Evolutionary conservation across 2,329 filamentous ascomycete genomes (phyloP), one percentile per base, ranked within the genome.

Genomic region (Fusarium sp.): DNA sequence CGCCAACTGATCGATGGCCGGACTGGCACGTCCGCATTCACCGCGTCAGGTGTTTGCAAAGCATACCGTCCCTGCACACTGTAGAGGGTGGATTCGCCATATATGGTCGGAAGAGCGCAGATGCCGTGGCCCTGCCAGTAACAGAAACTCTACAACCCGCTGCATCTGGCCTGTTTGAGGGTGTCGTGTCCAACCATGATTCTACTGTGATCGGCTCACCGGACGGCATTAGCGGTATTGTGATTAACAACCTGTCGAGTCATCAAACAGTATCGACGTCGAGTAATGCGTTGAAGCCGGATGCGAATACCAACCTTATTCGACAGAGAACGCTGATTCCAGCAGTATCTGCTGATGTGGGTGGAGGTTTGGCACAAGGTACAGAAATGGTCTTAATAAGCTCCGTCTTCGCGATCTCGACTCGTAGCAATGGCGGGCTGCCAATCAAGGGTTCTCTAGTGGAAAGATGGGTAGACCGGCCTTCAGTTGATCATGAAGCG

Each of bases 11-110:
- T n/a, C 60, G 72, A 8, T 80, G 78, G 78, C 78, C 78, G 1
- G 78, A 80, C 18, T 80, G 78, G 78, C 77, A 80, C 61, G 37
- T 78, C 0, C 47, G 78, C 1, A 41, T 78, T 1, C 78, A 79
- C 41, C 68, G 67, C 0, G 58, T 74, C 16, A 37, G 58, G 5
- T 55, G 34, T 6, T 27, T 40, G 2, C 11, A 23, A 0, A 1
- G 7, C 0, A 18, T 67, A 6, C 50, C 50, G 1, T 65, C 72
- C 0, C 37, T 74, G 1, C 67, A 64, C 6, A 48, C 60, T 0
- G 44, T 71, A 2, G 72, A 74, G n/a, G 70, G 72, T 1, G 72
- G 67, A 1, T 74, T 74, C 36, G 72, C 72, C 6, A 71, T 70
- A 7, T 23, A 55, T 16, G 67, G 34, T 1, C 67, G 44, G 7